phyloP scores from a whole-genome alignment of 2,329 filamentous ascomycete genomes.

The Stachybotrys echinatus region DNA sequence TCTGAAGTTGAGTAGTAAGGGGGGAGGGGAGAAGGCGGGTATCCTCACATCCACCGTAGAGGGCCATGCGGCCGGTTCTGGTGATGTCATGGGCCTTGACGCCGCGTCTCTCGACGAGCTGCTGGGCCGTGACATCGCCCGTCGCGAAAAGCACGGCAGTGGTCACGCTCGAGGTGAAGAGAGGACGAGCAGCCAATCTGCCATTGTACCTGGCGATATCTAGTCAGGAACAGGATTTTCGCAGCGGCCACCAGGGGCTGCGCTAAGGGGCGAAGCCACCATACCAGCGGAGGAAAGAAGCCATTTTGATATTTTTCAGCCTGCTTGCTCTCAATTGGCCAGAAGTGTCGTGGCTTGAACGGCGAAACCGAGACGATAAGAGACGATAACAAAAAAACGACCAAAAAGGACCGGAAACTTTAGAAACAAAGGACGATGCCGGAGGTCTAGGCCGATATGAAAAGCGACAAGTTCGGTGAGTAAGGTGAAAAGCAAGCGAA shows the following conservation, averaged over 20 bases:
- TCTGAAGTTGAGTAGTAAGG: too few species aligned
- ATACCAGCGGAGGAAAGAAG: constrained; percentile 25
- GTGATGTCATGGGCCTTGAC: constrained; percentile 67
- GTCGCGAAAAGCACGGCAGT: constrained; percentile 90
- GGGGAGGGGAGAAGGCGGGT: too few species aligned
- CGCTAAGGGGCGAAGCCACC: constrained; percentile 3
- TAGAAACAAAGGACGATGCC: too few species aligned
- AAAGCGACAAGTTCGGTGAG: too few species aligned
- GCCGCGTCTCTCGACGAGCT: constrained; percentile 79
- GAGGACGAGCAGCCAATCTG: constrained; percentile 71
- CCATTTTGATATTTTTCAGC: constrained; percentile 8
- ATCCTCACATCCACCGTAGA: constrained; percentile 73
- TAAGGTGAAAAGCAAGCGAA: too few species aligned
- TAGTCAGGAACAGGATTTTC: constrained; percentile 6
- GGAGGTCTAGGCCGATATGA: too few species aligned
- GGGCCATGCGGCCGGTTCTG: constrained; percentile 72
- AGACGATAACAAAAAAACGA: too few species aligned
- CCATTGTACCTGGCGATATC: constrained; percentile 70
- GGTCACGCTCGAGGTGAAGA: constrained; percentile 86
- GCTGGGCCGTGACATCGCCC: constrained; percentile 87
- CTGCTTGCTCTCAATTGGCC: not conserved
- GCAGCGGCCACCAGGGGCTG: not conserved
- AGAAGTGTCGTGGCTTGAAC: too few species aligned
- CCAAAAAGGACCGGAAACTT: too few species aligned
- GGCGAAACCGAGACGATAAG: too few species aligned